Base-by-base conservation (phyloP, 2,329 filamentous ascomycete genomes). In the Aspergillus clavatus region DNA sequence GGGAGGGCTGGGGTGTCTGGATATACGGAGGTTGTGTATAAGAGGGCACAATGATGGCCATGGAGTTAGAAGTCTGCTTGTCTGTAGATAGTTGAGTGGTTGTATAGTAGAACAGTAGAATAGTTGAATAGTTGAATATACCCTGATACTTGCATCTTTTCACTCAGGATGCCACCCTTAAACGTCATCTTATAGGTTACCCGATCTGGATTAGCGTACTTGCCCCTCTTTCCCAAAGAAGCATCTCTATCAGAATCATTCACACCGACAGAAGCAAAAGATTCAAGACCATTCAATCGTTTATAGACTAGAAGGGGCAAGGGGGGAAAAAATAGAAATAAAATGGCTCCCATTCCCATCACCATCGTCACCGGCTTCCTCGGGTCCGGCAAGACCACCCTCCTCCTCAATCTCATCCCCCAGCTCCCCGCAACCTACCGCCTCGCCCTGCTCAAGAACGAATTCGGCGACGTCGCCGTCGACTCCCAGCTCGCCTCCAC, bases 301-400 rank as follows among this genome's bases (percentile, higher is more conserved):
- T 23, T 10, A n/a, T n/a, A n/a, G n/a, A n/a, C n/a, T n/a, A n/a
- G 6, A 18, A 21, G 19, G 5, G 4, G 22, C 19, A 23, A 12
- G 8, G 28, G 11, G 19, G 18, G 35, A 16, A 14, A 35, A 14
- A 26, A 38, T 29, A 38, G 7, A 24, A 18, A 7, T 7, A 46
- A 24, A 38, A 84, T 84, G 80, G 68, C 80, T 6, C 82, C 85
- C 1, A 93, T 89, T 55, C 89, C 90, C 4, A 86, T 96, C 65
- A 97, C 91, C 38, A 94, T 98, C 63, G 77, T 98, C 42, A 98
- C 93, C 4, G 93, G 93, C 65, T 98, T 97, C 71, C 81, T 97
- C 12, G 93, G 93, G 62, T 91, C 89, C 7, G 93, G 93, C 47
- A 97, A 97, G 73, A 98, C 93, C 1, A 97, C 93, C 2, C 78